These are phyloP conservation scores for Ceratocystis diversiconidia DNA, from an alignment of 2,329 filamentous ascomycete species.

Conservation along the genomic window DNA sequence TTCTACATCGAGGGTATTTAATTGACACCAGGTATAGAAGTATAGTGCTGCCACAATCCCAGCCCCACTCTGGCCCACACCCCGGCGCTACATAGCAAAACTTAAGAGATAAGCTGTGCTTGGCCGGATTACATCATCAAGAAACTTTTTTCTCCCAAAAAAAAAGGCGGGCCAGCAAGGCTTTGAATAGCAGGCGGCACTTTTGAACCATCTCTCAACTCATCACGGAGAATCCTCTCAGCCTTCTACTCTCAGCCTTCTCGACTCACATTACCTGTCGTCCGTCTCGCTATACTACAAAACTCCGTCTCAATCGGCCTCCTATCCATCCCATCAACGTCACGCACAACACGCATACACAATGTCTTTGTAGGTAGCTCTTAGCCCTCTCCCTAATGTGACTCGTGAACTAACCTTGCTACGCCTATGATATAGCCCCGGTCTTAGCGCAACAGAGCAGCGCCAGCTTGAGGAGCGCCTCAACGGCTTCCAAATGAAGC, in stretches of 20 bases:
- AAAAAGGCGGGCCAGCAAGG: conserved; percentile 5
- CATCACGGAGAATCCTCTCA: conserved; percentile 4
- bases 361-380: conserved; percentile 18
- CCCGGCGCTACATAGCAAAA: no score
- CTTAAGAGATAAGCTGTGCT: neutral
- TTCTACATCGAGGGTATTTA: no score
- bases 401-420: neutral
- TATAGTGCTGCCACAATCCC: no score
- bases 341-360: conserved; percentile 1
- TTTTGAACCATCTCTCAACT: neutral
- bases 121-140: conserved; percentile 13
- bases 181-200: neutral
- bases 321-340: neutral
- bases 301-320: neutral
- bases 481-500: conserved; percentile 97
- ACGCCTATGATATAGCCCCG: conserved; percentile 13
- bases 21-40: no score
- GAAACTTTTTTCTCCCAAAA: conserved; percentile 6
- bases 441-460: conserved; percentile 48
- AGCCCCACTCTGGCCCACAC: no score
- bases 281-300: neutral
- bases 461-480: conserved; percentile 87
- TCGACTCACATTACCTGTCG: neutral
- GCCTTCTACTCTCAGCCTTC: neutral
- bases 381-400: no score